These are phyloP conservation scores for Chaetomiaceae sp. DNA, from an alignment of 2,329 filamentous ascomycete genomes.

Conservation along the genomic window DNA sequence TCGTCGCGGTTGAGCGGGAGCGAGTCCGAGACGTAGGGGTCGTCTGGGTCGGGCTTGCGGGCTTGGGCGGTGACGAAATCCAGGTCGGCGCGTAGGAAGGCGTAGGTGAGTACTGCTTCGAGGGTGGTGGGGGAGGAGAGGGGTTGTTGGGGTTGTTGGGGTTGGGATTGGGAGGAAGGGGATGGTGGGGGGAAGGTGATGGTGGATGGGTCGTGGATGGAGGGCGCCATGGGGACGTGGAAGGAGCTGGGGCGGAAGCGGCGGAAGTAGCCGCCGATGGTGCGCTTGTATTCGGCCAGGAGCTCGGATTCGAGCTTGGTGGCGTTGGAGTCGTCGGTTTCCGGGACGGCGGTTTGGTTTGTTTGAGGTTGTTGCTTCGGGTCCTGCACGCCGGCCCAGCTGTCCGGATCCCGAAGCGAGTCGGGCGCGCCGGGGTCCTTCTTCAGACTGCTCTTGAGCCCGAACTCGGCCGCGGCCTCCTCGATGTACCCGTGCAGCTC, in stretches of 20 bases:
- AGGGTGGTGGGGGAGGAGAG: constrained; percentile 46
- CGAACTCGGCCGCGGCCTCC: constrained; percentile 68
- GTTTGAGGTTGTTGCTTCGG: constrained; percentile 33
- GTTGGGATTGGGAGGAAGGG: not conserved
- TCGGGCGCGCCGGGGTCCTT: constrained; percentile 29
- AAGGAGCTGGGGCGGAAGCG: constrained; percentile 83
- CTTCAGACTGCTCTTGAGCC: constrained; percentile 68
- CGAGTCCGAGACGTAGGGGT: constrained; percentile 64
- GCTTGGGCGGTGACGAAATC: constrained; percentile 92
- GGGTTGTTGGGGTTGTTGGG: not conserved
- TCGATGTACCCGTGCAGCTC: constrained; percentile 86
- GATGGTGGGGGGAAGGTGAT: not conserved
- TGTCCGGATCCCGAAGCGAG: constrained; percentile 10
- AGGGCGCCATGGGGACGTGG: constrained; percentile 29
- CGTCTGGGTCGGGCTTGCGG: constrained; percentile 67
- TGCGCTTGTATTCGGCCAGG: constrained; percentile 70
- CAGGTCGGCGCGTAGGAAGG: constrained; percentile 87
- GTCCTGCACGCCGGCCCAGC: not conserved
- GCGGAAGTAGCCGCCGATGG: constrained; percentile 90
- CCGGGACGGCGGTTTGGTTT: constrained; percentile 35
- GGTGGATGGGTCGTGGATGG: constrained; percentile 19
- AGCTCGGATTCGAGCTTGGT: constrained; percentile 64
- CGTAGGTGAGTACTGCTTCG: constrained; percentile 79
- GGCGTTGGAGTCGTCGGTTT: constrained; percentile 55
- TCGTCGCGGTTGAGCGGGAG: constrained; percentile 80